Conservation (phyloP, 257 asterid species). For the Paulownia fortunei region DNA sequence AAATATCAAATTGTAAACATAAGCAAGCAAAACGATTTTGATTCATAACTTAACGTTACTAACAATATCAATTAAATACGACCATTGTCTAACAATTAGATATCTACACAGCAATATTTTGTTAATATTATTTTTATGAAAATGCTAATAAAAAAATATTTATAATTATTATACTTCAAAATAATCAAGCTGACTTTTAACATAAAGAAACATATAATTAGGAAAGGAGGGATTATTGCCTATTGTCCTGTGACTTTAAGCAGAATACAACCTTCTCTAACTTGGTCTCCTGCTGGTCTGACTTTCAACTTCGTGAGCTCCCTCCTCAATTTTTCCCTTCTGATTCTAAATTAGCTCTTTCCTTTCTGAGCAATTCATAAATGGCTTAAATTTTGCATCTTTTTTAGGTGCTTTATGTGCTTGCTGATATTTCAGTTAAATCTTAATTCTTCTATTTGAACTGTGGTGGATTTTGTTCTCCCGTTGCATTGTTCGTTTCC, state of each 20-base stretch:
- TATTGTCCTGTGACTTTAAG: too few species aligned
- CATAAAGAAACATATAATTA: too few species aligned
- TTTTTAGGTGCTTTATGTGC: background rate
- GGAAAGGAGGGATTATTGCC: too few species aligned
- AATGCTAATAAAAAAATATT: too few species aligned
- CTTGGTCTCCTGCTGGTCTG: background rate
- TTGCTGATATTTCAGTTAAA: background rate
- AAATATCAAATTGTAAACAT: too few species aligned
- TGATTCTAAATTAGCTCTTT: background rate
- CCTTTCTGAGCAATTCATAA: background rate
- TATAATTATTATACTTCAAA: too few species aligned
- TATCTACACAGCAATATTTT: too few species aligned
- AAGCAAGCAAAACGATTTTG: background rate
- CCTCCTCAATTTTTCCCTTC: background rate
- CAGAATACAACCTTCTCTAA: background rate
- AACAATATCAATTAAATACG: background rate
- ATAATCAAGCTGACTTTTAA: too few species aligned
- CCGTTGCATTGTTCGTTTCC: background rate
- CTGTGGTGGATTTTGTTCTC: background rate
- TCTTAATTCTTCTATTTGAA: background rate
- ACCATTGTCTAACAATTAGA: too few species aligned
- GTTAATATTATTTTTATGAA: too few species aligned
- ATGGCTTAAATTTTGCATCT: background rate
- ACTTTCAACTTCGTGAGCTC: background rate
- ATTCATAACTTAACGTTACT: background rate